phyloP scores from a whole-genome alignment of 495 filamentous ascomycete species.

The Xeromyces bisporus region DNA sequence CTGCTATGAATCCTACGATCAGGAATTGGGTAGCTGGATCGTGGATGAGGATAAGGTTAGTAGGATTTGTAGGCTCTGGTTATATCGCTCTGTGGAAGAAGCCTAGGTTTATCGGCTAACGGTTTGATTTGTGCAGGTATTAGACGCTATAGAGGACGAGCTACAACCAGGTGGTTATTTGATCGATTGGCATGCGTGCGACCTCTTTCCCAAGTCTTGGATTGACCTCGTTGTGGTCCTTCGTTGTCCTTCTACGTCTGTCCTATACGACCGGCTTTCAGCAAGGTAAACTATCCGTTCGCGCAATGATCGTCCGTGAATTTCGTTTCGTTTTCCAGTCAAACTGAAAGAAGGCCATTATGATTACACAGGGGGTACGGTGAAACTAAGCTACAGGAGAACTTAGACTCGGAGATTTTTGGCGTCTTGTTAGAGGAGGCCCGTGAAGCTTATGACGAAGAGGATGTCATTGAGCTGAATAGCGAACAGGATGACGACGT shows the following conservation, averaged over 20 bases:
- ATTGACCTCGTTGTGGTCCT: slow-evolving; percentile 92
- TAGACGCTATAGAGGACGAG: slow-evolving; percentile 79
- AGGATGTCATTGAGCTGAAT: slow-evolving; percentile 77
- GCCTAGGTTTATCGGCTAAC: too few relatives aligned
- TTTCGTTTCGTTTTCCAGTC: too few relatives aligned
- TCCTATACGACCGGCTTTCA: slow-evolving; percentile 72
- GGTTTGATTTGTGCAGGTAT: slow-evolving; percentile 34
- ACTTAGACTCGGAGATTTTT: slow-evolving; percentile 96
- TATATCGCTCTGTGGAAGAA: too few relatives aligned
- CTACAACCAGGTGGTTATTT: slow-evolving; percentile 67
- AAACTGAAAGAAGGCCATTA: slow-evolving; percentile 1
- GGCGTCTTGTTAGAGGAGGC: slow-evolving; percentile 86
- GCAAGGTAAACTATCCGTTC: slow-evolving; percentile 31
- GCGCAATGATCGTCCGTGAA: too few relatives aligned
- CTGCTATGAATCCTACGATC: slow-evolving; percentile 73
- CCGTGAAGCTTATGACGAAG: slow-evolving; percentile 65
- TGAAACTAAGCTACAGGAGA: slow-evolving; percentile 83
- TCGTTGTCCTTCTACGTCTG: slow-evolving; percentile 49
- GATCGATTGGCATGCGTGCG: slow-evolving; percentile 97
- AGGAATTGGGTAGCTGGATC: slow-evolving; percentile 73
- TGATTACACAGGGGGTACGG: slow-evolving; percentile 63
- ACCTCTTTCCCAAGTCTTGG: slow-evolving; percentile 85
- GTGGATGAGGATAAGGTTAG: slow-evolving; percentile 91
- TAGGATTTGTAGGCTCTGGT: slow-evolving; percentile 1
- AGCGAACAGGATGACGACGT: slow-evolving; percentile 71